phyloP scores from a whole-genome alignment of 345 rosid genomes.

The Gossypium stocksii region DNA sequence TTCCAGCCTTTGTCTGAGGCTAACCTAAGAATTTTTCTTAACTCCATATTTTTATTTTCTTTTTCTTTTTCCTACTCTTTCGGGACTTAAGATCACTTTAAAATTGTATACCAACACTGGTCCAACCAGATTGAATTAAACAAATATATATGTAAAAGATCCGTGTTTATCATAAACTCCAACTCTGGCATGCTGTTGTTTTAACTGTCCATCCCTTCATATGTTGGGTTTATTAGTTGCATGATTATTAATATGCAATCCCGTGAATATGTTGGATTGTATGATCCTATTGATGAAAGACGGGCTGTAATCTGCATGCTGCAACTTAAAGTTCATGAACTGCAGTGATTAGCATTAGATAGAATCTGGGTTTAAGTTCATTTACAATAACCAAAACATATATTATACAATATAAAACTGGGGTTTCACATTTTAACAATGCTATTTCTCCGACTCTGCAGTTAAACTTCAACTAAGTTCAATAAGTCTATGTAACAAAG shows the following conservation, averaged over 20 bases:
- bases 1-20: not conserved
- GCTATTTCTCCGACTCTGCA: not conserved
- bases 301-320: not conserved
- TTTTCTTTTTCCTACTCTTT: not conserved
- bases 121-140: not conserved
- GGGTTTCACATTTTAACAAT: not conserved
- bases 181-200: too few species aligned
- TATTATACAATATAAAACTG: not conserved
- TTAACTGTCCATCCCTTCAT: too few species aligned
- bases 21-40: too few species aligned
- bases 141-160: not conserved
- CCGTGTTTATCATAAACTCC: not conserved
- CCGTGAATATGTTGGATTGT: not conserved
- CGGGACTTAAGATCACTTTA: not conserved
- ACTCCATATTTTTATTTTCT: not conserved
- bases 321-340: not conserved
- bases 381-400: not conserved
- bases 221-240: not conserved
- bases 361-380: not conserved
- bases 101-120: not conserved
- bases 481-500: not conserved
- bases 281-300: not conserved
- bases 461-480: conserved; percentile 2
- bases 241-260: not conserved
- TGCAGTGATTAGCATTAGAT: not conserved